Conservation (phyloP, 306 rosid species). For the Neltuma alba region DNA sequence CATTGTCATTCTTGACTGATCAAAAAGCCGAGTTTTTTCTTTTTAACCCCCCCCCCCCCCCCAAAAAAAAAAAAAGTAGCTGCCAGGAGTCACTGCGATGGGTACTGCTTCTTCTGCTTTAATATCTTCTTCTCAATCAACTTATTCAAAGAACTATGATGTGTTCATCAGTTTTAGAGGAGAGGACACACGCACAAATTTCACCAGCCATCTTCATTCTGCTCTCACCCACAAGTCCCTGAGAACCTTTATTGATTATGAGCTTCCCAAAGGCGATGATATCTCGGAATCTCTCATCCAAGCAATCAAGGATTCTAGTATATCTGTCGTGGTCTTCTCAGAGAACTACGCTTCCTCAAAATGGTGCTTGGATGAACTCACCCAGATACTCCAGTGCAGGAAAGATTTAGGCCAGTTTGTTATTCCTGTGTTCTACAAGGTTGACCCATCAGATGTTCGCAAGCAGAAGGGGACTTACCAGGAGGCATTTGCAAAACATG, state of each 20-base stretch:
- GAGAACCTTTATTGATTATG: background rate
- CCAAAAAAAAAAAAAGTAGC: too few relatives aligned
- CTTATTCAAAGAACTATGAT: background rate
- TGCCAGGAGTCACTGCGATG: background rate
- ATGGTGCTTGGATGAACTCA: background rate
- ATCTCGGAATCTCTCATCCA: background rate
- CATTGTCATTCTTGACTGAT: too few relatives aligned
- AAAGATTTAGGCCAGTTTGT: background rate
- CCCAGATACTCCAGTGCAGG: background rate
- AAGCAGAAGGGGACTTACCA: background rate
- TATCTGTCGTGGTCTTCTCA: background rate
- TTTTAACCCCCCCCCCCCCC: too few relatives aligned
- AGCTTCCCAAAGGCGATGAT: background rate
- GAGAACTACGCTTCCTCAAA: background rate
- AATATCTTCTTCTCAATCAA: background rate
- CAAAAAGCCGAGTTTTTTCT: too few relatives aligned
- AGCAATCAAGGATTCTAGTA: background rate
- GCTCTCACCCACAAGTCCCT: background rate
- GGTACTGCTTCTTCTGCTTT: background rate
- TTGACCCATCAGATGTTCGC: conserved; percentile 5
- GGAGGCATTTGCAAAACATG: conserved; percentile 13
- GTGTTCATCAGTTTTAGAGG: conserved; percentile 2
- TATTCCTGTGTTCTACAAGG: conserved; percentile 25
- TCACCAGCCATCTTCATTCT: background rate
- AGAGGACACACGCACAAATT: background rate